Conservation (phyloP, 768 basidiomycete species). For the Paxillus involutus region DNA sequence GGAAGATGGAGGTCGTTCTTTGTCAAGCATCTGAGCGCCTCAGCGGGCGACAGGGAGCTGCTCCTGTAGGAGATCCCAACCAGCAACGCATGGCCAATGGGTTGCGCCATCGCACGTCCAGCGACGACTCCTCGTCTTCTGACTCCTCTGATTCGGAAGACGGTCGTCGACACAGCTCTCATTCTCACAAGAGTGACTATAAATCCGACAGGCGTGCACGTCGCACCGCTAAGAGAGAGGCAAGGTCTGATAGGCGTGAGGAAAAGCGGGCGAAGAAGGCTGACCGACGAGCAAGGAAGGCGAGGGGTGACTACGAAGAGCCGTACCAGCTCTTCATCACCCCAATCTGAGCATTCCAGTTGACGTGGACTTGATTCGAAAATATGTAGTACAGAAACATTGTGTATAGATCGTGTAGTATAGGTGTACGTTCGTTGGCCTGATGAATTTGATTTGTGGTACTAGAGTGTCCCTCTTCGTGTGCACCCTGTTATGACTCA, state of each 20-base stretch:
- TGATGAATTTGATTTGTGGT: no score
- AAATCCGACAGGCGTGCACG: slow-evolving; percentile 7
- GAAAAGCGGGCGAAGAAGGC: slow-evolving; percentile 8
- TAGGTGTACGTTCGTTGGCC: no score
- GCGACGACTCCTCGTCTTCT: neutral
- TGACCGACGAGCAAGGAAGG: slow-evolving; percentile 17
- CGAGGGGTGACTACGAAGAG: slow-evolving; percentile 10
- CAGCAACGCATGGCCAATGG: slow-evolving; percentile 18
- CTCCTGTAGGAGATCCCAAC: slow-evolving; percentile 18
- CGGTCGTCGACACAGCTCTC: neutral
- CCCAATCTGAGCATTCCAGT: neutral
- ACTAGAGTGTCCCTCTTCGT: no score
- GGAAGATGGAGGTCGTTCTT: slow-evolving; percentile 43
- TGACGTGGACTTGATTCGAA: no score
- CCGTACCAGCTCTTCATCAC: slow-evolving; percentile 26
- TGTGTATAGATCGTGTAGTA: no score
- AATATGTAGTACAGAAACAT: no score
- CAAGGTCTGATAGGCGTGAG: slow-evolving; percentile 13
- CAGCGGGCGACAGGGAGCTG: slow-evolving; percentile 23
- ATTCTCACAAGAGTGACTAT: neutral
- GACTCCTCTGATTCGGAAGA: slow-evolving; percentile 13
- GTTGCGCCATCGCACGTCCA: slow-evolving; percentile 13
- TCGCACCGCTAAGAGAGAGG: slow-evolving; percentile 5
- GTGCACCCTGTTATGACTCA: no score
- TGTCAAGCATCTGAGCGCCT: slow-evolving; percentile 30